Percentiles rank a stretch among this genome's conserved stretches.
These are phyloP conservation scores for Iberis pinnata DNA, from an alignment of 345 rosid genomes.

Conservation along the genomic window DNA sequence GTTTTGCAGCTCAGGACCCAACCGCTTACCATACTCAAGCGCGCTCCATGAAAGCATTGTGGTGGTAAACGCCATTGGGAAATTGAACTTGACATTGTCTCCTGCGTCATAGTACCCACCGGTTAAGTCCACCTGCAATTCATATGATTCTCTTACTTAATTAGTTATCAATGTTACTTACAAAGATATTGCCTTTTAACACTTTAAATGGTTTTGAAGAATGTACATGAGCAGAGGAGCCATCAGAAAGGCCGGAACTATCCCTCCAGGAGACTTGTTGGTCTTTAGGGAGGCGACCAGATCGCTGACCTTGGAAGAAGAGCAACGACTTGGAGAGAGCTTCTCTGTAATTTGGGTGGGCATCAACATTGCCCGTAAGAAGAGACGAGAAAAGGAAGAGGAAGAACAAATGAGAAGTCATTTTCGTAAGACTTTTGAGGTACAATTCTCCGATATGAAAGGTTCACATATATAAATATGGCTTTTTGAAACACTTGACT, in stretches of 20 bases:
- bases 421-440: slow-evolving; percentile 13
- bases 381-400: slow-evolving; percentile 23
- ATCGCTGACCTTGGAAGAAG: slow-evolving; percentile 90
- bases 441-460: background rate
- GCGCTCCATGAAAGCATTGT: slow-evolving; percentile 91
- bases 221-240: slow-evolving; percentile 50
- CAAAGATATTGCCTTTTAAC: background rate
- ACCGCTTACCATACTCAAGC: slow-evolving; percentile 65
- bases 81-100: slow-evolving; percentile 88
- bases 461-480: slow-evolving; percentile 11
- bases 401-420: slow-evolving; percentile 26
- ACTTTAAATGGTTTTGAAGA: background rate
- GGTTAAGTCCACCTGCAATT: slow-evolving; percentile 62
- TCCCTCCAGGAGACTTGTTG: slow-evolving; percentile 67
- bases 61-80: slow-evolving; percentile 94
- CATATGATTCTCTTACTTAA: background rate
- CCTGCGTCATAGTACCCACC: slow-evolving; percentile 98
- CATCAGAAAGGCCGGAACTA: slow-evolving; percentile 73
- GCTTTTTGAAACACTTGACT: slow-evolving; percentile 20
- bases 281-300: slow-evolving; percentile 58
- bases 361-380: slow-evolving; percentile 20
- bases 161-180: background rate
- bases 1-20: slow-evolving; percentile 56
- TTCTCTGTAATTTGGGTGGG: slow-evolving; percentile 66
- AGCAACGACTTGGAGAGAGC: slow-evolving; percentile 72